These are phyloP conservation scores for Begonia peltatifolia DNA, from an alignment of 306 rosid species.

Conservation along the genomic window DNA sequence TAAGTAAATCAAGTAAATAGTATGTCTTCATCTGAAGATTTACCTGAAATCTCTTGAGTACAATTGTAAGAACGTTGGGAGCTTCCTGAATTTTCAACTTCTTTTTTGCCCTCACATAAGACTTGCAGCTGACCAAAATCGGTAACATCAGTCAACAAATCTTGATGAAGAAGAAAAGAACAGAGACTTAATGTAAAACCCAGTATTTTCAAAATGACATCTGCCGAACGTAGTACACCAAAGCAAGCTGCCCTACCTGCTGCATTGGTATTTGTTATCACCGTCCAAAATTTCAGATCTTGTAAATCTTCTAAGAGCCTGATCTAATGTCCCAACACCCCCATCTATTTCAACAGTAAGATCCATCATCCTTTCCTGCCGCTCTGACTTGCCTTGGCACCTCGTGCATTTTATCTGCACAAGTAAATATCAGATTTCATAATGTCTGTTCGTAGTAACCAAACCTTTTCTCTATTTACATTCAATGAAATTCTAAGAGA, in stretches of 20 bases:
- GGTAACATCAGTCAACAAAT: neutral
- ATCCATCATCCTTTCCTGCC: constrained; percentile 67
- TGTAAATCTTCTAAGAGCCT: constrained; percentile 71
- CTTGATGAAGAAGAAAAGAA: no score
- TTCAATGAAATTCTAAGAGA: no score
- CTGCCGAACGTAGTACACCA: neutral
- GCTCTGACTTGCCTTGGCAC: constrained; percentile 88
- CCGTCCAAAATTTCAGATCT: constrained; percentile 84
- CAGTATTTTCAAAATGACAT: neutral
- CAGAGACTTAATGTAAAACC: neutral
- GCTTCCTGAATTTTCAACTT: constrained; percentile 84
- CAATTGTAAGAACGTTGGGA: constrained; percentile 89
- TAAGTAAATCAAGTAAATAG: no score
- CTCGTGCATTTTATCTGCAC: constrained; percentile 78
- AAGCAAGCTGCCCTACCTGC: constrained; percentile 44
- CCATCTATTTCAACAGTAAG: no score
- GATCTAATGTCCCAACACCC: constrained; percentile 35
- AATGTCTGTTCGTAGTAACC: no score
- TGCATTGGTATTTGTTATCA: constrained; percentile 85
- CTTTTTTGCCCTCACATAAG: constrained; percentile 94
- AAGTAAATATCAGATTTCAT: constrained; percentile 11
- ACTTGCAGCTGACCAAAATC: constrained; percentile 62
- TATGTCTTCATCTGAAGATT: constrained; percentile 4
- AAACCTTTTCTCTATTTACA: no score
- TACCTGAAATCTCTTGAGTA: constrained; percentile 96